Evolutionary conservation across 108 stramenopile species (phyloP).

Genomic region (Cyclotella choctawhatcheeana): DNA sequence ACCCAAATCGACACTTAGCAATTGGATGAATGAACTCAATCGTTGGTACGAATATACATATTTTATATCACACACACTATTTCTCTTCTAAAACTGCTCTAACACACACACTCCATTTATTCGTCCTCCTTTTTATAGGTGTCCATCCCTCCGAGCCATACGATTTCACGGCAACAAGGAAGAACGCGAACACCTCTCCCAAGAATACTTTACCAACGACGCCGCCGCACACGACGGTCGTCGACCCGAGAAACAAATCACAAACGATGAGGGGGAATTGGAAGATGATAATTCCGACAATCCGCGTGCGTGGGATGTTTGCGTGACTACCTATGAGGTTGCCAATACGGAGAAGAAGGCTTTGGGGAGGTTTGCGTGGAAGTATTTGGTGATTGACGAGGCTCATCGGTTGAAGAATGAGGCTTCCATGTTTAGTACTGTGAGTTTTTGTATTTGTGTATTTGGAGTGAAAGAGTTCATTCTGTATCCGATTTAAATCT

Average conservation of each 20-base stretch:
- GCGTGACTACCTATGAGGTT: conserved; percentile 98
- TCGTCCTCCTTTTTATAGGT: no score
- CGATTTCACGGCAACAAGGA: conserved; percentile 93
- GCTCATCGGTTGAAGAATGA: conserved; percentile 99
- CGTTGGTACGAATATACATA: conserved; percentile 89
- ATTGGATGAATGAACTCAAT: conserved; percentile 98
- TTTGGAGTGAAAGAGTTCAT: conserved; percentile 50
- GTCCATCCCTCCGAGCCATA: conserved; percentile 88
- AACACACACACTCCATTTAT: not conserved
- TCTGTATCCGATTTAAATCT: conserved; percentile 44
- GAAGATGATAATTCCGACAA: conserved; percentile 87
- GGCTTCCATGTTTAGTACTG: conserved; percentile 76
- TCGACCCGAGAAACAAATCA: conserved; percentile 71
- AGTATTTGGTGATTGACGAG: conserved; percentile 98
- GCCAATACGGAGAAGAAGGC: conserved; percentile 86
- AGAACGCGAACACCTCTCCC: conserved; percentile 80
- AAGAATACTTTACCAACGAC: conserved; percentile 76
- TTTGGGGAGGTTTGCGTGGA: conserved; percentile 92
- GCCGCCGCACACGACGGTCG: conserved; percentile 83
- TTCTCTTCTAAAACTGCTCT: no score
- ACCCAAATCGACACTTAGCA: conserved; percentile 97
- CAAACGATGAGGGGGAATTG: conserved; percentile 68
- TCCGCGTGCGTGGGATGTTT: conserved; percentile 91
- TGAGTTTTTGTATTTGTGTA: not conserved
- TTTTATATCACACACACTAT: no score